These are phyloP conservation scores for Suillus clintonianus DNA, from an alignment of 768 basidiomycete species.

Conservation along the genomic window DNA sequence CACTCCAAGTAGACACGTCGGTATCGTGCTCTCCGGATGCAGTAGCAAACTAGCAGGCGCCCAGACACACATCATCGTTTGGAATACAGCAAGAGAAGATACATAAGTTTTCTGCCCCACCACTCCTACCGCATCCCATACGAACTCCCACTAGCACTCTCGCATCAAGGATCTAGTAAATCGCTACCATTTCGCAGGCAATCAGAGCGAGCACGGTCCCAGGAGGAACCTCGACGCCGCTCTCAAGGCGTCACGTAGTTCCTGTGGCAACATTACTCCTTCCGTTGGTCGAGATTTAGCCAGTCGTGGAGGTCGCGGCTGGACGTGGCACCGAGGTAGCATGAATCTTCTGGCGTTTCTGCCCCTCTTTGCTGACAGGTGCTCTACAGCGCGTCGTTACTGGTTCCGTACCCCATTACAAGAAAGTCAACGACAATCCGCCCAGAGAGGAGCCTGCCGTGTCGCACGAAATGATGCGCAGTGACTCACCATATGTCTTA, in stretches of 20 bases:
- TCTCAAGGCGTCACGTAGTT: neutral
- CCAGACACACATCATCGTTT: neutral
- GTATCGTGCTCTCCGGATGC: too few species aligned
- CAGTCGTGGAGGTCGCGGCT: neutral
- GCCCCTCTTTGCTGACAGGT: neutral
- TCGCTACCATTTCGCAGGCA: neutral
- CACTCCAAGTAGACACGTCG: too few species aligned
- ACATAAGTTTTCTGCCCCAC: neutral
- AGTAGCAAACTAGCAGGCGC: too few species aligned
- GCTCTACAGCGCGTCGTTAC: neutral
- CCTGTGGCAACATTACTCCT: neutral
- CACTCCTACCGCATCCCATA: neutral
- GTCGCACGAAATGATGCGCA: neutral
- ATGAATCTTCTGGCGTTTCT: neutral
- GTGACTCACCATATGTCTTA: neutral
- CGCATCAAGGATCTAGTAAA: neutral
- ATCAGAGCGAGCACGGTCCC: neutral
- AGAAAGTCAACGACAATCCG: neutral
- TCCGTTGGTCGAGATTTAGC: neutral
- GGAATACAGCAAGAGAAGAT: too few species aligned
- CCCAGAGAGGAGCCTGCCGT: neutral
- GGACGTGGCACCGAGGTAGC: neutral
- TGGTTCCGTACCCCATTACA: neutral
- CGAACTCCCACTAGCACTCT: neutral
- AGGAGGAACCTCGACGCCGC: too few species aligned